Evolutionary conservation across 495 filamentous ascomycete species (phyloP).

Genomic region (Halenospora varia): DNA sequence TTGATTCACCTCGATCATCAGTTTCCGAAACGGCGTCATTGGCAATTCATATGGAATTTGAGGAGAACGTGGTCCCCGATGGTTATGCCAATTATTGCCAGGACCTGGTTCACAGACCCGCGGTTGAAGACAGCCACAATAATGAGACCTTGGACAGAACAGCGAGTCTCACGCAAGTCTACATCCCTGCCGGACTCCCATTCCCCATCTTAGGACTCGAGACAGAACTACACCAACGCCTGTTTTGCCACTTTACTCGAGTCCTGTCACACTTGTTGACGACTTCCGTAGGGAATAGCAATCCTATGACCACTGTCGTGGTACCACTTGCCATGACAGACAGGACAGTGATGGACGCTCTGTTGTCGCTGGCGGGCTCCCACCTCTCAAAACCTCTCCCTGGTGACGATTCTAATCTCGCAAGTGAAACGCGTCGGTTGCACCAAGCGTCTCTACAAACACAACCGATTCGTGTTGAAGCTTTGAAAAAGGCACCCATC

Average conservation of each 20-base stretch:
- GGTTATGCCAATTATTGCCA: neutral
- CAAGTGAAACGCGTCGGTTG: conserved; percentile 3
- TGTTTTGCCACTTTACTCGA: conserved; percentile 14
- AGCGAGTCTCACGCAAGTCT: neutral
- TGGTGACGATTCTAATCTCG: neutral
- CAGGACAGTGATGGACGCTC: conserved; percentile 6
- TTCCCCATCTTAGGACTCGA: conserved; percentile 10
- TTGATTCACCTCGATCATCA: neutral
- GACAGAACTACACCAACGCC: neutral
- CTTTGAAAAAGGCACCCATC: neutral
- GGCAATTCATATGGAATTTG: neutral
- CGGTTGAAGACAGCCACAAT: neutral
- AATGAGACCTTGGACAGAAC: neutral
- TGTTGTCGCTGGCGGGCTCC: conserved; percentile 7
- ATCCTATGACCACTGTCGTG: conserved; percentile 12
- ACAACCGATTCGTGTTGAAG: conserved; percentile 1
- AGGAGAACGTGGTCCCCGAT: neutral
- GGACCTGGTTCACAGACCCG: neutral
- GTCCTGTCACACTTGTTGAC: conserved; percentile 9
- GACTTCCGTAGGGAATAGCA: conserved; percentile 1
- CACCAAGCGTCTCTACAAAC: conserved; percentile 3
- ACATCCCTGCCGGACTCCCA: neutral
- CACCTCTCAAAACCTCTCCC: conserved; percentile 11
- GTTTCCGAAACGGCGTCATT: neutral
- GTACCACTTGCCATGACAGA: conserved; percentile 11